Percentiles rank a stretch among this genome's conserved stretches.
Evolutionary conservation across 352 stramenopile genomes (phyloP).

Genomic region (Aphanomyces euteiches): DNA sequence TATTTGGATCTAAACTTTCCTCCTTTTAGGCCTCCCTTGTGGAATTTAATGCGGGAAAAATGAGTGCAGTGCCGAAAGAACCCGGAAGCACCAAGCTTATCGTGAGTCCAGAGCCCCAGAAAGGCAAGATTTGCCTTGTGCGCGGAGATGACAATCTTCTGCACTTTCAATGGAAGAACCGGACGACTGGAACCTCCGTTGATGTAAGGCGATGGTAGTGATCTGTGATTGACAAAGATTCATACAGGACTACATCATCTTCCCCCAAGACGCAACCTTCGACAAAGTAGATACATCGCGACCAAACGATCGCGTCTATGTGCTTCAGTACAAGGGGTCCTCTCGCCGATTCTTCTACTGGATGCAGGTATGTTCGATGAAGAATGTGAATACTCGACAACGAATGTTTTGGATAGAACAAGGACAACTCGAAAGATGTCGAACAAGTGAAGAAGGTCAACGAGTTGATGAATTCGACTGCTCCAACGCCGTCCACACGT

Average conservation of each 20-base stretch:
- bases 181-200: conserved; percentile 68
- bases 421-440: conserved; percentile 82
- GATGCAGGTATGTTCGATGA: conserved; percentile 74
- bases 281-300: conserved; percentile 85
- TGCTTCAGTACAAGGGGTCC: conserved; percentile 92
- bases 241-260: conserved; percentile 86
- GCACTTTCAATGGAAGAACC: conserved; percentile 92
- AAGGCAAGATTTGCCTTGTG: conserved; percentile 85
- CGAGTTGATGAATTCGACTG: conserved; percentile 84
- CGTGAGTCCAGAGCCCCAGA: conserved; percentile 85
- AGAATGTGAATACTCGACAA: neutral
- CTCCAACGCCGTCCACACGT: conserved; percentile 37
- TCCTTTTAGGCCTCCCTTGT: conserved; percentile 44
- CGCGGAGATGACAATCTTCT: conserved; percentile 86
- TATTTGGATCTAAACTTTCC: neutral
- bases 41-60: conserved; percentile 90
- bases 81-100: conserved; percentile 76
- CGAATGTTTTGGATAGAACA: conserved; percentile 57
- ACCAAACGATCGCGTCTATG: conserved; percentile 80
- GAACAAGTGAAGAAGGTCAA: conserved; percentile 85
- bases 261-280: conserved; percentile 88
- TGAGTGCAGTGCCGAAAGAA: conserved; percentile 64
- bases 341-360: conserved; percentile 92
- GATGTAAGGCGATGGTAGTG: conserved; percentile 44
- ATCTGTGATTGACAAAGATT: neutral